Base-by-base conservation (phyloP, 257 asterid species). In the Nicotiana obtusifolia region DNA sequence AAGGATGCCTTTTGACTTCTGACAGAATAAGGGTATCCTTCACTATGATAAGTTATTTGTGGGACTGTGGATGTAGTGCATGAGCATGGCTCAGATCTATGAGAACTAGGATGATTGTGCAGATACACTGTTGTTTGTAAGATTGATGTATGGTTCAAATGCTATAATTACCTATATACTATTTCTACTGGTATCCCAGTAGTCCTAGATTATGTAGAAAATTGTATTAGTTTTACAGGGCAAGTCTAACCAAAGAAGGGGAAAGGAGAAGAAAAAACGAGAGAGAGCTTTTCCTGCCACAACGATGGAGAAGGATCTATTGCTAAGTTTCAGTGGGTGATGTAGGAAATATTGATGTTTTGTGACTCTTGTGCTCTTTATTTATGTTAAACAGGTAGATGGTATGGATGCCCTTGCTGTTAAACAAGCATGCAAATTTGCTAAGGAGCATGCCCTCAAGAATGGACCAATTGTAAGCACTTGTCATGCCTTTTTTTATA, bases 401-500 rank as follows among this genome's bases (percentile, higher is more conserved):
- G 99, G 99, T 64, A 95, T 95, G 99, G 98, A 94, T 89, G 99
- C 78, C 82, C 86, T 94, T 86, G 99, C 99, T 75, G 99, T 95
- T 68, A 95, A 95, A 89, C 97, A 93, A 87, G 99, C 98, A 15
- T 94, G 98, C 92, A 89, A 88, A 88, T 95, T 95, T 81, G 99
- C 99, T 19, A 95, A 95, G 94, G 97, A 95, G 86, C 90, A 95
- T 41, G 98, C 85, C 82, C 82, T 95, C 81, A 93, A 93, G 92
- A 94, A 94, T 88, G 99, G 99, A 87, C 99, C 99, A 81, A 93
- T 94, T 87, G 99, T 93, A 88, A 93, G 99, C 88, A 67, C 81
- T 37, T 82, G 11, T 15, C 52, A 33, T 61, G 41, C 64, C 31
- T 83, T 28, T 81, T 24, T 10, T 24, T 19, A 24, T 20, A 69